Percentiles rank a stretch among this genome's conserved stretches.
Conservation (phyloP, 176 grass and related monocot genomes). For the Oryza glaberrima region DNA sequence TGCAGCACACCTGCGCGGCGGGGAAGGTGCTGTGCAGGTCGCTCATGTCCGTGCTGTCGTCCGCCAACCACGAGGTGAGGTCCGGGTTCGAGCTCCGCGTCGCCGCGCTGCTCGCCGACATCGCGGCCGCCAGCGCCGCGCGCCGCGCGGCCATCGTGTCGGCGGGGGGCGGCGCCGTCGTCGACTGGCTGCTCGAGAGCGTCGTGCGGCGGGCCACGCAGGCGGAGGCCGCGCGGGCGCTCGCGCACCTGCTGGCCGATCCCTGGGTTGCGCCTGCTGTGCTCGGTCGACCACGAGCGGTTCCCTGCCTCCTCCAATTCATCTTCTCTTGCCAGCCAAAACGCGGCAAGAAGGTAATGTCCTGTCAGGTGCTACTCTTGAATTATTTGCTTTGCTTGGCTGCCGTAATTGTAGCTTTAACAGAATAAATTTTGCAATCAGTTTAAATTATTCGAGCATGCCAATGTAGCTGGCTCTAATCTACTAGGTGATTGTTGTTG, state of each 20-base stretch:
- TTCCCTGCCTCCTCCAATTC: conserved; percentile 82
- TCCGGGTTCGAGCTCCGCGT: conserved; percentile 90
- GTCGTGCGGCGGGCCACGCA: conserved; percentile 70
- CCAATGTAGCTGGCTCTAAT: not conserved
- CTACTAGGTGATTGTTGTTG: not conserved
- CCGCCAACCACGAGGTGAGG: conserved; percentile 89
- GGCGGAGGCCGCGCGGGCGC: conserved; percentile 81
- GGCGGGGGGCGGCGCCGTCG: conserved; percentile 72
- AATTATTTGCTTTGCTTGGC: conserved; percentile 19
- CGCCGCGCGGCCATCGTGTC: conserved; percentile 78
- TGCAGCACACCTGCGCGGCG: conserved; percentile 72
- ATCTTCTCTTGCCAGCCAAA: conserved; percentile 96
- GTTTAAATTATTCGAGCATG: not conserved
- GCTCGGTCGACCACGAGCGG: conserved; percentile 66
- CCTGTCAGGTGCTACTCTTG: not conserved
- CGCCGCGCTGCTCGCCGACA: conserved; percentile 87
- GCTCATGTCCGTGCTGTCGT: conserved; percentile 75
- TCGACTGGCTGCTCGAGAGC: conserved; percentile 91
- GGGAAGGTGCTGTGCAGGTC: conserved; percentile 77
- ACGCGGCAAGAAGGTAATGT: conserved; percentile 67
- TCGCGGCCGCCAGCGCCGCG: conserved; percentile 67
- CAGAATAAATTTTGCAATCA: not conserved
- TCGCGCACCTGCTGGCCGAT: conserved; percentile 78
- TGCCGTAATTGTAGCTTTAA: conserved; percentile 20
- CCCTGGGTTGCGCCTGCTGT: conserved; percentile 60